Evolutionary conservation across 148 eudicot species (phyloP), one percentile per base, ranked within the genome.

Genomic region (Rhododendron griersonianum): DNA sequence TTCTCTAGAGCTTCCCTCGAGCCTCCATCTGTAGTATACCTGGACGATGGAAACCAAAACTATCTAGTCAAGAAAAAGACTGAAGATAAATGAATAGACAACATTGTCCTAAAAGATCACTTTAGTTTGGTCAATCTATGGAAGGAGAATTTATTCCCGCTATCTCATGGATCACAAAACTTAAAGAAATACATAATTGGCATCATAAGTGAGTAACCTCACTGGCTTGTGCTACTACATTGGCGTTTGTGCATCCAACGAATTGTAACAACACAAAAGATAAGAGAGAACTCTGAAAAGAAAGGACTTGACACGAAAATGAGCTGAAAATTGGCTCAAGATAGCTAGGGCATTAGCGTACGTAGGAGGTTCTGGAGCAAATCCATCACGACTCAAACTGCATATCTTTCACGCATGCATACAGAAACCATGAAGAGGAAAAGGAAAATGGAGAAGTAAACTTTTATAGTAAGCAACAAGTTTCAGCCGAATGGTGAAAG

Each of bases 1-100:
- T 93, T 97, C 92, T 93, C 91, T 81, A 97, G 98, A 89, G 83
- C 87, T 86, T 90, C 93, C 86, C 91, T 91, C 51, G 95, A 84
- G 81, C 99, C 99, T 88, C 99, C 98, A 88, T 97, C 95, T 65
- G 99, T 97, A 55, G 99, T 97, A 90, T 97, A 97, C 92, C 99
- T 97, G 87, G 63, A 55, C 4, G 23, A 19, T 18, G 21, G 61
- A 85, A 85, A 86, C 86, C 41, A 86, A 82, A 44, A 30, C 37
- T 65, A 86, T 71, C 50, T 51, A 7, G 71, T 84, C 81, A 80
- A 86, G 28, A 73, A 73, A 21, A 57, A 39, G 47, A 35, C 6
- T 71, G 44, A 53, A 18, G 44, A 57, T 39, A 0, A 55, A 78
- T 82, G 80, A 88, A 71, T n/a, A 25, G 73, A 53, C 73, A 30